Base-by-base conservation (phyloP, 1,284 basidiomycete genomes). In the Pterulicium gracile region DNA sequence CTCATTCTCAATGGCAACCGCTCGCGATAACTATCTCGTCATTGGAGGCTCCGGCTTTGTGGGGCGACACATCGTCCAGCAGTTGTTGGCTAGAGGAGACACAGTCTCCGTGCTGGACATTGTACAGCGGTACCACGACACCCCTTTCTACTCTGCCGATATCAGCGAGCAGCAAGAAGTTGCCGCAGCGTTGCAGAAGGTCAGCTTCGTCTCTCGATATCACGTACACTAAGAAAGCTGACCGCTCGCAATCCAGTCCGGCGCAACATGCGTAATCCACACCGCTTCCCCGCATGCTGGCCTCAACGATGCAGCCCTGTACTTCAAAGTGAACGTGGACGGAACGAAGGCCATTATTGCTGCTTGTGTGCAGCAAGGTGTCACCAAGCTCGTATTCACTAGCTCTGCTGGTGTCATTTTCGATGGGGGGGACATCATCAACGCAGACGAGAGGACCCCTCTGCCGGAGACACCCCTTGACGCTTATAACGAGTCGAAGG, bases 401-500 rank as follows among this genome's bases (percentile, higher is more conserved):
- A 92, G 88, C 54, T 94, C 89, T 42, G 94, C 92, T 1, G 89
- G 93, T 43, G 91, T 98, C 17, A 81, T 94, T 3, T 98, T 93
- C 67, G 84, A 88, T 51, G 94, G 94, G 0, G 63, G 67, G 17
- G 81, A 90, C 61, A 71, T 95, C 42, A 75, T 89, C 54, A 83
- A 94, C 59, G 79, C 88, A 24, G 96, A 98, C 63, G 96, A 99
- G 67, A 80, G 95, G 14, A 62, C 90, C 44, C 78, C 81, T 0
- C 79, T 79, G 55, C 92, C 92, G 0, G 73, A 76, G 35, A 75
- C 76, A 42, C 77, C 85, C 1, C 73, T 95, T 61, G 94, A 98
- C 62, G 83, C 88, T 0, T 99, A 99, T 67, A 97, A 94, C 61
- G 87, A 90, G 54, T 94, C 92, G n/a, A 99, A 99, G 67, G 88